A percentile compares a stretch with the other conserved stretches of the same genome.
phyloP scores from a whole-genome alignment of 106 monocot genomes.

The Allium cepa region DNA sequence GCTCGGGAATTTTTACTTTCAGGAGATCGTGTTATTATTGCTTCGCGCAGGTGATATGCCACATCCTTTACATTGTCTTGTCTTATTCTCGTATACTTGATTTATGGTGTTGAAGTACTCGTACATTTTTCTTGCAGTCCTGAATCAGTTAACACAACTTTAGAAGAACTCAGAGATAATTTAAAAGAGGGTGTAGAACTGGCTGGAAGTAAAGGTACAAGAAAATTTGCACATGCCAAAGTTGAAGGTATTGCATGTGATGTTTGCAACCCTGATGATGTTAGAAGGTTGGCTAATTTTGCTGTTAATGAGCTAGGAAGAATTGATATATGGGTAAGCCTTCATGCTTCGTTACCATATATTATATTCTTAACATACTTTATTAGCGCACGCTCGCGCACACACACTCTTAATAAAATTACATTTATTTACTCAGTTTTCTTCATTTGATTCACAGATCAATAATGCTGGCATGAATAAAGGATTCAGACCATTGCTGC shows the following conservation, averaged over 20 bases:
- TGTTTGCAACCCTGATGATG: conserved; percentile 90
- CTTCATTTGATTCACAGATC: conserved; percentile 43
- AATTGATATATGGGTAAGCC: conserved; percentile 89
- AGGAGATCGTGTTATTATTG: conserved; percentile 89
- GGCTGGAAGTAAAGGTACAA: conserved; percentile 33
- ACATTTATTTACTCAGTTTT: not conserved
- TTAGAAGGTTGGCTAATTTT: conserved; percentile 65
- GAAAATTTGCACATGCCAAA: conserved; percentile 59
- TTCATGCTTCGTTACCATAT: too few species aligned
- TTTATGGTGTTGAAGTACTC: conserved; percentile 7
- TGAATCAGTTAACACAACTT: conserved; percentile 64
- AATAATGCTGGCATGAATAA: conserved; percentile 99
- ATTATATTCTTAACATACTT: too few species aligned
- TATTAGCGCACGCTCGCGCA: not conserved
- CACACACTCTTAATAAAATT: not conserved
- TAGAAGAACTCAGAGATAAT: conserved; percentile 75
- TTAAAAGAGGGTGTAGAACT: conserved; percentile 52
- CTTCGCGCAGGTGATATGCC: conserved; percentile 80
- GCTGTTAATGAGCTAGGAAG: conserved; percentile 72
- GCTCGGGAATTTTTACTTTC: conserved; percentile 98
- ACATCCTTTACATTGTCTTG: not conserved
- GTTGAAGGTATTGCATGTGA: conserved; percentile 92
- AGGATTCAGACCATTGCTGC: conserved; percentile 90
- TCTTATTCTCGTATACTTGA: not conserved
- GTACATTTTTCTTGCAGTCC: conserved; percentile 48